Percentiles rank a stretch among this genome's conserved stretches.
phyloP scores from a whole-genome alignment of 306 rosid genomes.

The Castanea crenata region DNA sequence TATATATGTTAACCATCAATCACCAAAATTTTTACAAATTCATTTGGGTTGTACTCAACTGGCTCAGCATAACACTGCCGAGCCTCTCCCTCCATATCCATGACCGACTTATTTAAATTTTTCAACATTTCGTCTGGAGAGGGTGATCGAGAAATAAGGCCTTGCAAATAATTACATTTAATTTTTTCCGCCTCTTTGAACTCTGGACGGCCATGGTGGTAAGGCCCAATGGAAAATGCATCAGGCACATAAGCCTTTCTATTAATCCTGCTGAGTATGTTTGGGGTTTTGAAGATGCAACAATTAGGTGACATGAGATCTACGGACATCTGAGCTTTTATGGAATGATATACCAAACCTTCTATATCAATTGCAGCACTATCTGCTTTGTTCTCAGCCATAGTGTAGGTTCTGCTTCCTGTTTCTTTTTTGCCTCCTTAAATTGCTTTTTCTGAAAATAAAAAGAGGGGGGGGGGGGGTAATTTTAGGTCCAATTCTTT shows the following conservation, averaged over 20 bases:
- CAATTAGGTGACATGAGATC: background rate
- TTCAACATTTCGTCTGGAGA: background rate
- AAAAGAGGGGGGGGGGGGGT: background rate
- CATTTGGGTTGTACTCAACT: background rate
- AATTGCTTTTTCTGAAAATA: background rate
- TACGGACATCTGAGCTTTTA: background rate
- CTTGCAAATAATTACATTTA: background rate
- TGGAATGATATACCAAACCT: background rate
- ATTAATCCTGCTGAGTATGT: background rate
- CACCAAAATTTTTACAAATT: conserved; percentile 17
- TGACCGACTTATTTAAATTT: background rate
- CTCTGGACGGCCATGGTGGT: background rate
- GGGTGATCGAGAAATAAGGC: background rate
- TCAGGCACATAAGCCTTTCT: conserved; percentile 2
- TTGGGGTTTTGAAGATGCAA: conserved; percentile 28
- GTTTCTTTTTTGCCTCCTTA: background rate
- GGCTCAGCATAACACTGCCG: conserved; percentile 1
- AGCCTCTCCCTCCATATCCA: background rate
- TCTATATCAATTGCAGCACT: background rate
- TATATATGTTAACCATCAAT: conserved; percentile 38
- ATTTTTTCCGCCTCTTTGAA: background rate
- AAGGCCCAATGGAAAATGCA: conserved; percentile 22
- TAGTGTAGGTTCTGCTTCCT: background rate
- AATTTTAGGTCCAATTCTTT: no score
- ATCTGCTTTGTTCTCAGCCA: background rate